Base-by-base conservation (phyloP, 140 eudicot genomes). In the Erigeron philadelphicus region DNA sequence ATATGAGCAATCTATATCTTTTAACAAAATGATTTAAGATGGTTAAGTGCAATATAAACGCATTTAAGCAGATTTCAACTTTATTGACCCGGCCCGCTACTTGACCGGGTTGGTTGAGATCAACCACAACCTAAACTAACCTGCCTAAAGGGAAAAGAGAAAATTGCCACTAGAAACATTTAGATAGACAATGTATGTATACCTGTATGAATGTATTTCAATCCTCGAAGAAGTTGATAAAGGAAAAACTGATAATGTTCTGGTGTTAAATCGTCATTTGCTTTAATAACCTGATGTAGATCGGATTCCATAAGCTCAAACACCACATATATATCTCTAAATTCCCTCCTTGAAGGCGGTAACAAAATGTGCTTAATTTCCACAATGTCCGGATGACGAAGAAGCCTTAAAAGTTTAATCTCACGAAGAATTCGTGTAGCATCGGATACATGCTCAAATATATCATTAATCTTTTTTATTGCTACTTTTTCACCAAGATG, bases 401-500 rank as follows among this genome's bases (percentile, higher is more conserved):
- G 90, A 60, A 90, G 97, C 85, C 97, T 78, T n/a, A 90, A 90
- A 76, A 90, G 96, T 82, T 90, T 90, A 74, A 90, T 90, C 70
- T 90, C 97, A 13, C 97, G 94, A 64, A 90, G 90, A 57, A 90
- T 90, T 6, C 97, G 90, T 16, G 97, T 90, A 52, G 97, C 97
- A 85, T 90, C 97, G 2, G 97, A 90, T 15, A 90, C 97, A 71
- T 90, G 97, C 67, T 91, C 97, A 35, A 91, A 91, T 61, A 91
- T 91, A 59, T 91, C 97, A 48, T 91, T 91, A 48, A 91, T 91
- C 78, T 91, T 91, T 41, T 91, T 91, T 15, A 91, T 91, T 7
- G 97, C 97, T 17, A 91, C 97, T 81, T 91, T 91, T 65, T 91
- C 97, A 38, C 96, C 96, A 21, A 88, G 87, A 84, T 90, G 97